Base-by-base conservation (phyloP, 1,284 basidiomycete genomes). In the Neolentinus lepideus region DNA sequence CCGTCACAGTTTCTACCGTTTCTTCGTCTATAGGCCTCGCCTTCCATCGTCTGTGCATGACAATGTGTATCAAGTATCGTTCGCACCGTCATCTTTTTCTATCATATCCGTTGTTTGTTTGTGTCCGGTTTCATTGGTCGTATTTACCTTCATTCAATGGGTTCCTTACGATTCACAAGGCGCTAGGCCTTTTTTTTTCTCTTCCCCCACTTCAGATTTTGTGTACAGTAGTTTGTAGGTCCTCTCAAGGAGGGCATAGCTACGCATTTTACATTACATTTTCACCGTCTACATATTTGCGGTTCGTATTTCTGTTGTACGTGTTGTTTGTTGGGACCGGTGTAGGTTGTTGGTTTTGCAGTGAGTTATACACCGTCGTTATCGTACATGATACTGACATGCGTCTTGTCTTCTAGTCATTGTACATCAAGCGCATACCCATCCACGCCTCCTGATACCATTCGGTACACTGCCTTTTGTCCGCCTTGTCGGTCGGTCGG, bases 21-120 rank as follows among this genome's bases (percentile, higher is more conserved):
- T 50, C 25, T 50, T 25, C 22, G 9, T 50, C 43, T 16, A 21
- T 46, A 4, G 10, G 4, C 24, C 43, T 6, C 16, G 6, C 24
- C 19, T 16, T 46, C 16, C 24, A 50, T 25, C n/a, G n/a, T 50
- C 27, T 50, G 24, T 29, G 24, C 47, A 50, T 50, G 47, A 25
- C 47, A 50, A 50, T 50, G 47, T 50, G 47, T 50, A 50, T 50
- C 47, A 50, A 50, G 47, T 50, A 50, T 50, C 47, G 47, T n/a
- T 50, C 47, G 47, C 47, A 50, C 47, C 47, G 27, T 50, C 47
- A 50, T 50, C 47, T 12, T 50, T 31, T 29, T 26, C 27, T 22
- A 50, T 50, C 47, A n/a, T 43, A 43, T 43, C 38, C 38, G 38
- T 16, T 43, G 16, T 43, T 43, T n/a, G n/a, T 35, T 43, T 43